These are phyloP conservation scores for Lecanosticta acicola DNA, from an alignment of 2,329 filamentous ascomycete species.

Conservation along the genomic window DNA sequence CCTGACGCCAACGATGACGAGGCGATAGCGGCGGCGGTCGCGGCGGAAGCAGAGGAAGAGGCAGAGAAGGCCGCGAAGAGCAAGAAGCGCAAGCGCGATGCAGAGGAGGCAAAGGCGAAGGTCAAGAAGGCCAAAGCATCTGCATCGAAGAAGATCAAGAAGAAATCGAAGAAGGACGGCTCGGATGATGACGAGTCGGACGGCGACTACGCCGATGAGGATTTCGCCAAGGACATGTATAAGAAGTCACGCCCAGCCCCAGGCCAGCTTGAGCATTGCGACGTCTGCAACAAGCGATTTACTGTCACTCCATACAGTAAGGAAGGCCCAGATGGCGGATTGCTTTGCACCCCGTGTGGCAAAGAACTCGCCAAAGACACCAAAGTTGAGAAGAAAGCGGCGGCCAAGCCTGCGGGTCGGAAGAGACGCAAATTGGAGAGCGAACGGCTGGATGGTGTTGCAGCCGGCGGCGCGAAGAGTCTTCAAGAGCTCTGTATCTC, in stretches of 20 bases:
- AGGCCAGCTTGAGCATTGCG: slow-evolving; percentile 85
- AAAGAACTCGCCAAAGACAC: slow-evolving; percentile 65
- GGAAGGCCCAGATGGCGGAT: slow-evolving; percentile 71
- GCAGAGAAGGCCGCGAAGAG: slow-evolving; percentile 37
- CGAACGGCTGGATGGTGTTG: slow-evolving; percentile 72
- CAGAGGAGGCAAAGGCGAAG: slow-evolving; percentile 42
- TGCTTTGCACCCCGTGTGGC: slow-evolving; percentile 79
- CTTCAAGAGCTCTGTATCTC: slow-evolving; percentile 60
- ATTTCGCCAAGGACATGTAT: slow-evolving; percentile 47
- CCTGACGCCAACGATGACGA: slow-evolving; percentile 28
- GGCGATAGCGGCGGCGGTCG: slow-evolving; percentile 31
- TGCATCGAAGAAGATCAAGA: slow-evolving; percentile 35
- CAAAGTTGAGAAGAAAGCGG: slow-evolving; percentile 54
- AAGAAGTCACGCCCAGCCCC: slow-evolving; percentile 58
- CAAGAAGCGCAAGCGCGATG: slow-evolving; percentile 54
- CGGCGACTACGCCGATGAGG: slow-evolving; percentile 44
- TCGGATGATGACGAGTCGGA: slow-evolving; percentile 41
- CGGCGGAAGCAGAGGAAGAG: slow-evolving; percentile 36
- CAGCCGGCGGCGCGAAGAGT: slow-evolving; percentile 60
- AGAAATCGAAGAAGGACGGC: slow-evolving; percentile 40
- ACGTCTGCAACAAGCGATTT: slow-evolving; percentile 77
- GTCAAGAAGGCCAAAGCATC: slow-evolving; percentile 41
- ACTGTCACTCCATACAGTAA: slow-evolving; percentile 88
- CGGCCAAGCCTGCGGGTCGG: slow-evolving; percentile 52
- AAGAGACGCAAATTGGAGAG: slow-evolving; percentile 74